Conservation (phyloP, 208 protist species). For the Phytomonas sp. region DNA sequence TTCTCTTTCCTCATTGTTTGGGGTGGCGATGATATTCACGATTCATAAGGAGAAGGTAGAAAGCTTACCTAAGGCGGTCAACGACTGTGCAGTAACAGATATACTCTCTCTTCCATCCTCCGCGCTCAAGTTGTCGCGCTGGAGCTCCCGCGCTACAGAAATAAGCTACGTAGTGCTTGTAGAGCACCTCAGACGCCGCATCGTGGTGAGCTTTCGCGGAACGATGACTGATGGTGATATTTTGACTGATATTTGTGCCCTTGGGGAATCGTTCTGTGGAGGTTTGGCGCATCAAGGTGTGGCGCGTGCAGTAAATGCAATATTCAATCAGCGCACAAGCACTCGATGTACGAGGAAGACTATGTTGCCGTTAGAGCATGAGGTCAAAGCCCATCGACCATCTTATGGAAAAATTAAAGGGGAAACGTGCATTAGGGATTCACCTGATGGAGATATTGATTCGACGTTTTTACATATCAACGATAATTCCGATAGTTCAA, state of each 20-base stretch:
- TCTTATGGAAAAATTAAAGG: neutral
- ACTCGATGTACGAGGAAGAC: neutral
- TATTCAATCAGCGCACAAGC: slow-evolving; percentile 37
- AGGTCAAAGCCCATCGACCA: neutral
- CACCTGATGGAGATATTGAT: slow-evolving; percentile 11
- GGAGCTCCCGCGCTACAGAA: slow-evolving; percentile 28
- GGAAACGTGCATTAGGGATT: slow-evolving; percentile 8
- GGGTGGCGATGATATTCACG: slow-evolving; percentile 27
- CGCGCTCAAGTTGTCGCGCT: slow-evolving; percentile 33
- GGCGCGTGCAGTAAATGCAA: slow-evolving; percentile 25
- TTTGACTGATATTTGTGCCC: slow-evolving; percentile 46
- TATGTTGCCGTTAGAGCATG: neutral
- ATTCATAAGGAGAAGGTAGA: slow-evolving; percentile 16
- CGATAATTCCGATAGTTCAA: neutral
- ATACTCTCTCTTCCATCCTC: slow-evolving; percentile 36
- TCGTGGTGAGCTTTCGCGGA: slow-evolving; percentile 59
- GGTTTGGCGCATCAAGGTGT: slow-evolving; percentile 45
- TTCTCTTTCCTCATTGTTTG: slow-evolving; percentile 27
- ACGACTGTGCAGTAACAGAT: slow-evolving; percentile 38
- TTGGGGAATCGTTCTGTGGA: slow-evolving; percentile 35
- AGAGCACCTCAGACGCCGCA: slow-evolving; percentile 30
- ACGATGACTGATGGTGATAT: slow-evolving; percentile 49
- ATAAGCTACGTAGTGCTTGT: slow-evolving; percentile 47
- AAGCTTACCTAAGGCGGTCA: slow-evolving; percentile 20
- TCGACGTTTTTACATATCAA: neutral